A percentile compares a stretch with the other conserved stretches of the same genome.
Conservation (phyloP, 2,329 filamentous ascomycete genomes). For the Trichoderma guizhouense region DNA sequence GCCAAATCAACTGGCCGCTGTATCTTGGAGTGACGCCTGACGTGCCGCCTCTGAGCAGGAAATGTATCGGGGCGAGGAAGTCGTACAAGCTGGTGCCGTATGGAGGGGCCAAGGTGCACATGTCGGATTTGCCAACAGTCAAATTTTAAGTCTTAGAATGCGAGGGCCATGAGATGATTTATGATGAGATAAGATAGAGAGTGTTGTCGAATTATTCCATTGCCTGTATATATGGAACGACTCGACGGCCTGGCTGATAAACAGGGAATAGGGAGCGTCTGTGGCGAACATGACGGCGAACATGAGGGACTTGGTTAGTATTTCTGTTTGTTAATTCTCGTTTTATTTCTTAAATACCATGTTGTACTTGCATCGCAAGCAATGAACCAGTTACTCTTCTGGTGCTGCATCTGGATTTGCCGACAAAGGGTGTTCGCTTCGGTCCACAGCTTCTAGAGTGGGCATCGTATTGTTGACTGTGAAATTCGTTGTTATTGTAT, state of each 20-base stretch:
- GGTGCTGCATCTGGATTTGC: not conserved
- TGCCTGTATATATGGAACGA: not conserved
- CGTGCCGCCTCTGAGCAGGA: conserved; percentile 20
- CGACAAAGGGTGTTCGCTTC: not conserved
- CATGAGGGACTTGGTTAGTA: not conserved
- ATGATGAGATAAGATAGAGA: not conserved
- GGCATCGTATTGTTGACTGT: not conserved
- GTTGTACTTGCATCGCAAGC: not conserved
- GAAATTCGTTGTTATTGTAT: not conserved
- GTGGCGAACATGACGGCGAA: not conserved
- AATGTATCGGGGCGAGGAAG: conserved; percentile 28
- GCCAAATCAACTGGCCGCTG: conserved; percentile 35
- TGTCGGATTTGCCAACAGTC: conserved; percentile 29
- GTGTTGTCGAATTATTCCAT: not conserved
- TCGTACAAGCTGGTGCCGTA: conserved; percentile 41
- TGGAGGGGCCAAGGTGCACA: conserved; percentile 45
- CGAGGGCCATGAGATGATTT: not conserved
- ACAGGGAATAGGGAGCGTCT: not conserved
- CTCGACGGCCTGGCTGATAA: not conserved
- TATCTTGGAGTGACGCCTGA: conserved; percentile 33
- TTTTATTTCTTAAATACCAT: not conserved
- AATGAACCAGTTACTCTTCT: not conserved
- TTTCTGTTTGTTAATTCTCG: not conserved
- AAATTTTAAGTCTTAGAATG: not conserved
- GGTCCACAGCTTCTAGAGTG: rapidly evolving